phyloP scores from a whole-genome alignment of 1,139 yeast genomes.

The Scheffersomyces quercinus region DNA sequence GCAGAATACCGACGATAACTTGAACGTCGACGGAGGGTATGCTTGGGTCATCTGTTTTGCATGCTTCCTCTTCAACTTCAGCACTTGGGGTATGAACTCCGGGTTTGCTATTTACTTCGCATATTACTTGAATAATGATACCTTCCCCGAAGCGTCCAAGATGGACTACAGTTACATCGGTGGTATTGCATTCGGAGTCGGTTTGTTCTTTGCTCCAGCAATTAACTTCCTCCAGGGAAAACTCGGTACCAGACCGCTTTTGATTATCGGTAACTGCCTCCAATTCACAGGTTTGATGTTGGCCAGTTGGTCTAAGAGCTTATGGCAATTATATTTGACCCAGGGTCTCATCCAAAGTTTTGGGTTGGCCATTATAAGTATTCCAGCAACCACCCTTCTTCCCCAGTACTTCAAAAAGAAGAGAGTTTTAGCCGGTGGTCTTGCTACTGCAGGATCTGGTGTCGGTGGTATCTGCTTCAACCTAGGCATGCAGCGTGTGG shows the following conservation, averaged over 20 bases:
- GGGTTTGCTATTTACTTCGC: conserved; percentile 57
- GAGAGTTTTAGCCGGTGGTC: conserved; percentile 58
- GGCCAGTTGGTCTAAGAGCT: conserved; percentile 51
- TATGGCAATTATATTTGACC: conserved; percentile 54
- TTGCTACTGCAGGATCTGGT: conserved; percentile 62
- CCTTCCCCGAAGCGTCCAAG: conserved; percentile 42
- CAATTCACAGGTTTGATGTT: conserved; percentile 54
- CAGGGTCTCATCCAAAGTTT: conserved; percentile 54
- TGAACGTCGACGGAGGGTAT: conserved; percentile 42
- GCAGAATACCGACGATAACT: conserved; percentile 2
- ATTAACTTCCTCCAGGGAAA: conserved; percentile 40
- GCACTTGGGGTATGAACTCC: conserved; percentile 56
- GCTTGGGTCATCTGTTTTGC: conserved; percentile 50
- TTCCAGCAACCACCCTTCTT: conserved; percentile 47
- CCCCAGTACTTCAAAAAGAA: conserved; percentile 61
- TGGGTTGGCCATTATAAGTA: conserved; percentile 48
- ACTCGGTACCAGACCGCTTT: conserved; percentile 39
- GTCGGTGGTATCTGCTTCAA: conserved; percentile 55
- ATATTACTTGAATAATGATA: conserved; percentile 36
- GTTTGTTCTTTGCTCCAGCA: conserved; percentile 35
- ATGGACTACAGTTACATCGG: conserved; percentile 43
- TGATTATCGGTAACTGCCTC: conserved; percentile 44
- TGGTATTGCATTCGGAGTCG: conserved; percentile 43
- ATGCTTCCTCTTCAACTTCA: conserved; percentile 40
- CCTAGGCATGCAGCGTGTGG: conserved; percentile 30